Conservation (phyloP, 352 stramenopile genomes). For the Globisporangium cylindrosporum region DNA sequence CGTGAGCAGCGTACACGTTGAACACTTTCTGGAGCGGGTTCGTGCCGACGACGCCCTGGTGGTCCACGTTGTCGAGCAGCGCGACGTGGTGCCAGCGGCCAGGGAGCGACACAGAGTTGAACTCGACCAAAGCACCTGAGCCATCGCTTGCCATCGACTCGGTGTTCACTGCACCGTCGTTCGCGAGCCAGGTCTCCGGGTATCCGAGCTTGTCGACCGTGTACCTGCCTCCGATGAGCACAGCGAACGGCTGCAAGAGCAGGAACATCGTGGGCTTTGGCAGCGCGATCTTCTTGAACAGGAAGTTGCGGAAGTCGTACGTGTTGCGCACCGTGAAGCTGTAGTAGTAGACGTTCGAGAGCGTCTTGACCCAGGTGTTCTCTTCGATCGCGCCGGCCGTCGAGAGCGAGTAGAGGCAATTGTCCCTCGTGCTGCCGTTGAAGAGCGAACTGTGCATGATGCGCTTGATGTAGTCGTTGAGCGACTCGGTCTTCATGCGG, state of each 20-base stretch:
- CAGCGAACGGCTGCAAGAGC: slow-evolving; percentile 10
- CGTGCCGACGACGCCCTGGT: slow-evolving; percentile 15
- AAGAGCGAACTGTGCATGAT: slow-evolving; percentile 14
- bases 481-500: slow-evolving; percentile 6
- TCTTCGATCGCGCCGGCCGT: slow-evolving; percentile 12
- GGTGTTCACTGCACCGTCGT: slow-evolving; percentile 31
- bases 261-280: slow-evolving; percentile 13
- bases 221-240: slow-evolving; percentile 15
- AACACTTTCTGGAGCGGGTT: slow-evolving; percentile 17
- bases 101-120: not conserved
- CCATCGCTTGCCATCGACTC: slow-evolving; percentile 18
- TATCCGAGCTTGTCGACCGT: slow-evolving; percentile 19
- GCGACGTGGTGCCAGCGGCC: slow-evolving; percentile 20
- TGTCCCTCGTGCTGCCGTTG: slow-evolving; percentile 8
- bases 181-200: slow-evolving; percentile 23
- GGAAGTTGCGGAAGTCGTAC: slow-evolving; percentile 3
- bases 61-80: slow-evolving; percentile 15
- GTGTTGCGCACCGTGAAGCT: slow-evolving; percentile 17
- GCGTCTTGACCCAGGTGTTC: slow-evolving; percentile 20
- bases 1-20: slow-evolving; percentile 15
- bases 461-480: slow-evolving; percentile 15
- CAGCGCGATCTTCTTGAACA: slow-evolving; percentile 16
- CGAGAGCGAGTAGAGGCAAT: slow-evolving; percentile 19
- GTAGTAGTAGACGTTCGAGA: slow-evolving; percentile 24
- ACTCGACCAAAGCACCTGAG: slow-evolving; percentile 11